These are phyloP conservation scores for Elymus sibiricus DNA, from an alignment of 176 grass and related monocot genomes.

Conservation along the genomic window DNA sequence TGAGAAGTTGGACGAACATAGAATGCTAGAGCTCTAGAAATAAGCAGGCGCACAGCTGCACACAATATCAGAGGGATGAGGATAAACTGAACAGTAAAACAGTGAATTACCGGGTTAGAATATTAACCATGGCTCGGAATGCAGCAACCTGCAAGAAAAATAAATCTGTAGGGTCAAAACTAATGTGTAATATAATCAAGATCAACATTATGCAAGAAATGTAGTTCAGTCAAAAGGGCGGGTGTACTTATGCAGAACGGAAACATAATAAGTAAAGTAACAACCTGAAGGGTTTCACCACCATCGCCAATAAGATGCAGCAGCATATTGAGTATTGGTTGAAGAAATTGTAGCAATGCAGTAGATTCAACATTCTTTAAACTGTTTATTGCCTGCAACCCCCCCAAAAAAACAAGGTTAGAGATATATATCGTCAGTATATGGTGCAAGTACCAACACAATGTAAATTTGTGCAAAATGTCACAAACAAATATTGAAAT, in stretches of 20 bases:
- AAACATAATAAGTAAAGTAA: conserved; percentile 29
- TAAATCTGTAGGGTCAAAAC: conserved; percentile 17
- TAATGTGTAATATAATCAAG: conserved; percentile 20
- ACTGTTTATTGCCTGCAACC: conserved; percentile 91
- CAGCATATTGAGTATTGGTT: conserved; percentile 98
- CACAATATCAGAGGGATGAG: conserved; percentile 3
- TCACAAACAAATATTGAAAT: conserved; percentile 1
- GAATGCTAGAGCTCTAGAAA: conserved; percentile 18
- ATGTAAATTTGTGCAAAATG: conserved; percentile 4
- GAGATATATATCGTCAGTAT: neutral
- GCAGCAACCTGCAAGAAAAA: conserved; percentile 75
- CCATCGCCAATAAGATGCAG: conserved; percentile 99
- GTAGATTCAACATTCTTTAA: conserved; percentile 99
- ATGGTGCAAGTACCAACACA: conserved; percentile 1
- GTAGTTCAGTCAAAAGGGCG: neutral
- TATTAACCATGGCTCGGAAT: conserved; percentile 99
- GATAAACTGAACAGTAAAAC: conserved; percentile 25
- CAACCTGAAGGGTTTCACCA: conserved; percentile 99
- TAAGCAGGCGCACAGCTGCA: conserved; percentile 14
- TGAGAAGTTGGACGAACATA: neutral
- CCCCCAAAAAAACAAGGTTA: conserved; percentile 13
- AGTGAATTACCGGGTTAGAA: conserved; percentile 72
- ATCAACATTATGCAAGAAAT: conserved; percentile 7
- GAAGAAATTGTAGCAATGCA: conserved; percentile 84
- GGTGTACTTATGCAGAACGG: conserved; percentile 10